Evolutionary conservation across 2,329 filamentous ascomycete species (phyloP), one percentile per base, ranked within the genome.

Genomic region (Colletotrichum destructivum): DNA sequence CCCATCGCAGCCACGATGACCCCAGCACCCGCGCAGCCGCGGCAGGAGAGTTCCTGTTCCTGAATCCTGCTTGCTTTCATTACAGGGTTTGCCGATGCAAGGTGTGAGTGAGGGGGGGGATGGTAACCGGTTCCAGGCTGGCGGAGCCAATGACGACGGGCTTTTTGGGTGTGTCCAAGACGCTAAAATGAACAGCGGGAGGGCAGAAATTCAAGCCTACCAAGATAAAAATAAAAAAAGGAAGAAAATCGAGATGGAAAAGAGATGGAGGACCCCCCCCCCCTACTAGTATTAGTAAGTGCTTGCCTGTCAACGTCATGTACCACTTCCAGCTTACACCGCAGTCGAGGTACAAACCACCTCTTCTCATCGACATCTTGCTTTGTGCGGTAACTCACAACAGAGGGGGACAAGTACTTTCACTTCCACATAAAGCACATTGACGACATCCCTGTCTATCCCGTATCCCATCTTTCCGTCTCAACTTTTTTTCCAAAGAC

Each of bases 141-240:
- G 55, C 62, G 63, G 63, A 62, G 68, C 68, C 68, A 71, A 71
- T 67, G 63, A 57, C 35, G 66, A 57, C 35, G 66, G 60, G 23
- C 26, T 21, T 65, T 18, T 26, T 12, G 15, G 62, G 16, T 54
- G 51, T n/a, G 42, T 47, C 55, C 57, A 56, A 51, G 49, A 61
- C 56, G 63, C 56, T 62, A 71, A 31, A 6, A 38, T 26, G n/a
- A 31, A n/a, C 35, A 52, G 60, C 47, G 7, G 18, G 16, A 18
- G n/a, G 18, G 44, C 5, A 18, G 15, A 47, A n/a, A n/a, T 18
- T 15, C 15, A 18, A n/a, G 18, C 21, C 12, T 12, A 21, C 47
- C n/a, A 4, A 49, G n/a, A 5, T 23, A 15, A 15, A 15, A 23
- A 49, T 2, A 21, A 54, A 54, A 35, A 54, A 31, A 35, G 2